phyloP scores from a whole-genome alignment of 2,329 filamentous ascomycete species.

The Aspergillus arachidicola region DNA sequence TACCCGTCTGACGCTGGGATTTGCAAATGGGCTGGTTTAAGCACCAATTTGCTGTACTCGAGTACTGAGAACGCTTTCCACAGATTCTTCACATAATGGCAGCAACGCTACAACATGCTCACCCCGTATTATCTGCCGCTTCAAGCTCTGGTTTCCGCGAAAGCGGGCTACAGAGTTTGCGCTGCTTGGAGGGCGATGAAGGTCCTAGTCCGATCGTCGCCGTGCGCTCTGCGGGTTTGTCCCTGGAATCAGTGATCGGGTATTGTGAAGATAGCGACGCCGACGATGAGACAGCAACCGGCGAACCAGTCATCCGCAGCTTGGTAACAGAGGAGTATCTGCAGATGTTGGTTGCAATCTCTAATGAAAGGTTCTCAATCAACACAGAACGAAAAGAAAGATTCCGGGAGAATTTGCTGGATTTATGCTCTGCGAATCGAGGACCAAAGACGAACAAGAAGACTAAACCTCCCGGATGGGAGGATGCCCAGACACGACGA shows the following conservation, averaged over 20 bases:
- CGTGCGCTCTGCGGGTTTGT: conserved; percentile 79
- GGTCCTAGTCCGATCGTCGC: conserved; percentile 73
- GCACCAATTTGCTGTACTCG: not conserved
- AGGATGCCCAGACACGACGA: conserved; percentile 40
- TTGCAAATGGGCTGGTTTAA: not conserved
- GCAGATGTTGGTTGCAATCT: conserved; percentile 65
- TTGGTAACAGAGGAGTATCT: conserved; percentile 71
- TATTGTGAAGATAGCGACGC: conserved; percentile 39
- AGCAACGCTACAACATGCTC: conserved; percentile 72
- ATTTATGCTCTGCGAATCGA: conserved; percentile 21
- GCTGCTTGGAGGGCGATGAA: conserved; percentile 47
- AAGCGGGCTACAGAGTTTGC: conserved; percentile 73
- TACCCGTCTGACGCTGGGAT: not conserved
- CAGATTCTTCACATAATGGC: conserved; percentile 89
- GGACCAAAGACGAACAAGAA: conserved; percentile 24
- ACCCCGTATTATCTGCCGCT: conserved; percentile 73
- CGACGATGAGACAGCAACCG: conserved; percentile 29
- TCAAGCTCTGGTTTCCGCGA: conserved; percentile 85
- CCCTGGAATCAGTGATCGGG: conserved; percentile 80
- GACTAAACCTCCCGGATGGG: conserved; percentile 34
- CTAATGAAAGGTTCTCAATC: conserved; percentile 61
- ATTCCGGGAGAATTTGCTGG: conserved; percentile 36
- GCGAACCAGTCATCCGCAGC: conserved; percentile 48
- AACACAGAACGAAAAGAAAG: conserved; percentile 45
- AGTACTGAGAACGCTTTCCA: conserved; percentile 24